A percentile compares a stretch with the other conserved stretches of the same genome.
phyloP scores from a whole-genome alignment of 2,329 filamentous ascomycete genomes.

The Exophiala sp. region DNA sequence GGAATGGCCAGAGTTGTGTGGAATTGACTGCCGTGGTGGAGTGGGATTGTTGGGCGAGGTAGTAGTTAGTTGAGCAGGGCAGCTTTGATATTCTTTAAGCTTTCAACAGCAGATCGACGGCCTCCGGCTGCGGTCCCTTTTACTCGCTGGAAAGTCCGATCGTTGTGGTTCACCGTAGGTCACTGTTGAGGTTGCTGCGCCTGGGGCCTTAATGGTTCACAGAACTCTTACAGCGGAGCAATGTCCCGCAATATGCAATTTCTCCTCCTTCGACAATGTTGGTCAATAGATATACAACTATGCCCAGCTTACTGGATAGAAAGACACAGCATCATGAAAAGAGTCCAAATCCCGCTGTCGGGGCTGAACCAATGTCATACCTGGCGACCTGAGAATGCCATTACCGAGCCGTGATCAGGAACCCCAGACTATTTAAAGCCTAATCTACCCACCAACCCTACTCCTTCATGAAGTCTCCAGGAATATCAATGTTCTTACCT shows the following conservation, averaged over 20 bases:
- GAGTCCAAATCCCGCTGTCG: slow-evolving; percentile 16
- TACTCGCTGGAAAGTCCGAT: neutral
- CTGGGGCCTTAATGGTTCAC: neutral
- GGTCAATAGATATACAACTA: too few species aligned
- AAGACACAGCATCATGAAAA: slow-evolving; percentile 17
- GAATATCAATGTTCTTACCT: slow-evolving; percentile 16
- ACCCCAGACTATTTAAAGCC: too few species aligned
- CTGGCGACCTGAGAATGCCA: slow-evolving; percentile 28
- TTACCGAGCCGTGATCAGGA: slow-evolving; percentile 30
- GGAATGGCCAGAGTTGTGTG: neutral
- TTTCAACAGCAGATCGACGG: neutral
- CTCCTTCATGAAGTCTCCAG: too few species aligned
- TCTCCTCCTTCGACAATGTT: too few species aligned
- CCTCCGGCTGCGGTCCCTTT: neutral
- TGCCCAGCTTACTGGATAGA: too few species aligned
- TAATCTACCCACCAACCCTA: too few species aligned
- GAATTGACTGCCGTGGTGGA: neutral
- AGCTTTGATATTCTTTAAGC: neutral
- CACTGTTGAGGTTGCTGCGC: neutral
- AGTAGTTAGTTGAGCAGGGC: slow-evolving; percentile 1
- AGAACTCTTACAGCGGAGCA: neutral
- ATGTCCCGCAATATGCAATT: too few species aligned
- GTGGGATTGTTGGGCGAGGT: slow-evolving; percentile 2
- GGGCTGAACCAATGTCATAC: slow-evolving; percentile 21
- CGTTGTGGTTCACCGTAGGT: neutral